phyloP scores from a whole-genome alignment of 495 filamentous ascomycete species.

The Trichoderma orchidacearum region DNA sequence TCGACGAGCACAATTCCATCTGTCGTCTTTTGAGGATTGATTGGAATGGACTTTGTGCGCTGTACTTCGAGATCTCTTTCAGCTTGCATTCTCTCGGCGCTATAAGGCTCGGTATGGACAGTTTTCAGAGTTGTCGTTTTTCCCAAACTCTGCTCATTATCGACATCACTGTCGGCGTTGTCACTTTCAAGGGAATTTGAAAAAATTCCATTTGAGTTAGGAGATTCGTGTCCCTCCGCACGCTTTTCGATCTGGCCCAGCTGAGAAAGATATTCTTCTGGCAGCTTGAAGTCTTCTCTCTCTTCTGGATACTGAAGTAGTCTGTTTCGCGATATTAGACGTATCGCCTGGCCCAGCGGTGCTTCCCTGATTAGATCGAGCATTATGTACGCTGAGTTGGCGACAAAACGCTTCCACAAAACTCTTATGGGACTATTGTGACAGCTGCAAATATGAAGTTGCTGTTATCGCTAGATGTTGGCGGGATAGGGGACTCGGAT shows the following conservation, averaged over 20 bases:
- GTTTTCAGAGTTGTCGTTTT: no score
- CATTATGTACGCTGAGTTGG: no score
- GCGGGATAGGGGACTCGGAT: no score
- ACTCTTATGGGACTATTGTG: no score
- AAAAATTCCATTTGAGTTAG: neutral
- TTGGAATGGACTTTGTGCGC: neutral
- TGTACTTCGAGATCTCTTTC: neutral
- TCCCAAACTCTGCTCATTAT: no score
- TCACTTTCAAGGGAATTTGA: no score
- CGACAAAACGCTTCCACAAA: no score
- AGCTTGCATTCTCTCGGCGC: neutral
- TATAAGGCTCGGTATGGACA: neutral
- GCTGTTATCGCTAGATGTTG: no score
- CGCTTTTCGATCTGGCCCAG: neutral
- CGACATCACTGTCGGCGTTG: no score
- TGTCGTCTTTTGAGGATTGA: neutral
- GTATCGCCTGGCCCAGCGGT: neutral
- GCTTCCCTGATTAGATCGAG: neutral
- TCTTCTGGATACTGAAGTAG: neutral
- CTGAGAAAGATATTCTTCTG: neutral
- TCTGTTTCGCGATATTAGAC: neutral
- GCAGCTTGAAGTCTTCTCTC: neutral
- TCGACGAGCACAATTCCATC: neutral
- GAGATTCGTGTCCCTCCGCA: neutral
- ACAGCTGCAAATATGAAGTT: no score